Evolutionary conservation across 257 asterid genomes (phyloP), one percentile per base, ranked within the genome.

Genomic region (Vinca minor): DNA sequence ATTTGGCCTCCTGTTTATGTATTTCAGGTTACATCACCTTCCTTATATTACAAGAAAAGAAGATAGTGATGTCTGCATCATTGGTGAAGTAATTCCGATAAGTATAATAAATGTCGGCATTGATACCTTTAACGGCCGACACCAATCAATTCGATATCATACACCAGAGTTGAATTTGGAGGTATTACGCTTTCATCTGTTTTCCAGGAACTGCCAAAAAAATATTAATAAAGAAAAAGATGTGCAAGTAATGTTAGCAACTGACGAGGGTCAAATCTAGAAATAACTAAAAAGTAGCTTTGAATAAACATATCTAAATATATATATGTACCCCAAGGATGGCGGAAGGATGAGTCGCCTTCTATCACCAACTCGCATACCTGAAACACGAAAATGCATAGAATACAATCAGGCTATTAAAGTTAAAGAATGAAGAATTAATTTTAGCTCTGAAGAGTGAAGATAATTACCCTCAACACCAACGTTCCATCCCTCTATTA

Each of bases 311-410:
- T 3, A 8, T 8, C n/a, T 59, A 7, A n/a, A n/a, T n/a, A n/a
- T n/a, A n/a, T n/a, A 67, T 56, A 35, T 11, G 49, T 88, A 88
- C 98, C 98, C 94, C 89, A 83, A 34, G 13, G 90, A 75, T 70
- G 95, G 96, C 35, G 98, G 96, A 71, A 91, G 52, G 35, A 63
- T 36, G 48, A 91, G 80, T 76, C 92, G 83, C 79, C 96, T 86
- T 78, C 79, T 83, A 56, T 76, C 96, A 69, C 96, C 98, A 59
- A 85, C 88, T 23, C 47, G 84, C 98, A 91, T 91, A 63, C 98
- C 96, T 91, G 88, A 58, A 79, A 65, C 48, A 45, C 72, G 50
- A 65, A 5, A 39, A 47, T n/a, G 38, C 25, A 23, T 46, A 11
- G 52, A 15, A 29, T 49, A n/a, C 18, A 60, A 53, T 5, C 15